Base-by-base conservation (phyloP, 2,329 filamentous ascomycete species). In the Didymella keratinophila region DNA sequence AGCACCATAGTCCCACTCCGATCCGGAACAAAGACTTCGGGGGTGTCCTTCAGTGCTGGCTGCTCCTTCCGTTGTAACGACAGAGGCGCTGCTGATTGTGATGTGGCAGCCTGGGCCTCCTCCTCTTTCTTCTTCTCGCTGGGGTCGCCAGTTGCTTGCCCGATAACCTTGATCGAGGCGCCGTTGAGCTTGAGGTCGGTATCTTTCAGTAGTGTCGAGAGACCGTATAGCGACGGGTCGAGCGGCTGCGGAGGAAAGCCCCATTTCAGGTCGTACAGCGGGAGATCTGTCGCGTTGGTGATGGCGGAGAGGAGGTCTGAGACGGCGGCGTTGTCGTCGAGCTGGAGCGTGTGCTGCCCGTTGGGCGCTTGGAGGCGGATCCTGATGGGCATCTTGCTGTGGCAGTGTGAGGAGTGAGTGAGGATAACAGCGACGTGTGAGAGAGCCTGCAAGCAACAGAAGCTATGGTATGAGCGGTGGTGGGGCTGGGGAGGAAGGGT, bases 161-260 rank as follows among this genome's bases (percentile, higher is more conserved):
- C 78, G 45, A 82, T 82, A 55, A 90, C 82, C n/a, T 87, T 89
- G 43, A 91, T 82, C 70, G 89, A 87, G 64, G 90, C 87, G 39
- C 88, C 88, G 69, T 90, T 83, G 21, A 91, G 79, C 50, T 86
- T 86, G 52, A 89, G 75, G 9, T 83, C 86, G 1, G 87, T 81
- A 52, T 87, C 83, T 28, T 73, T 81, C 68, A 85, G 84, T 62
- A 69, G 79, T 62, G 78, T 84, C 30, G 74, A 71, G 64, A 78
- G 74, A 57, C 85, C 81, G 28, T 83, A 82, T 39, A 79, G 73
- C 36, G 85, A 82, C 10, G 89, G 79, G 34, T 87, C 82, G 16
- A 98, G 83, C 0, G 86, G 81, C 71, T 89, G 87, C 23, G 91
- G 88, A 0, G 94, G 94, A 69, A 90, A 96, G 34, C 92, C 92